Base-by-base conservation (phyloP, 2,329 filamentous ascomycete species). In the Fusarium sp. region DNA sequence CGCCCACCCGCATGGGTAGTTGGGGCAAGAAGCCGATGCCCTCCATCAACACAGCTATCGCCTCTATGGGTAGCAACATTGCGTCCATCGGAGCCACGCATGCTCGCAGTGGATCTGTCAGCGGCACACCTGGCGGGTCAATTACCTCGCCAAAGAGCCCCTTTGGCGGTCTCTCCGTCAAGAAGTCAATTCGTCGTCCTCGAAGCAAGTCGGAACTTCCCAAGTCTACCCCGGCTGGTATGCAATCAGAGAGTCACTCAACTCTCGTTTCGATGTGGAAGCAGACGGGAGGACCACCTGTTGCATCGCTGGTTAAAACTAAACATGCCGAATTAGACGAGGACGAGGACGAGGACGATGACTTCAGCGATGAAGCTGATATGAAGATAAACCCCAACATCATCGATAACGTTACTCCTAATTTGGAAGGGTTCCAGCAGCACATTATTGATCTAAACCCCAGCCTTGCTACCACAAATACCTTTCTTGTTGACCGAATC, bases 381-480 rank as follows among this genome's bases (percentile, higher is more conserved):
- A 75, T 88, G 61, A 85, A 82, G 43, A 83, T 85, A 71, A 86
- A 89, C 43, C 80, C 88, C 33, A 84, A 88, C 57, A 77, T 86
- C 13, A 85, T 87, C 29, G 86, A 91, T 64, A 81, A 84, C 9
- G 89, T 94, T 57, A 82, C 87, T 9, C 90, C 93, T 1, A 93
- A 86, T 15, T 77, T 88, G 21, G 84, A 88, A 57, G 93, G 93
- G 0, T 97, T 97, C 76, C 87, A 86, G 64, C 81, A 85, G 21
- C 90, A 96, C 70, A 84, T 94, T 15, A 77, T 87, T 41, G 82
- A 84, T 56, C 77, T 96, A 38, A 96, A 96, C 69, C 91, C 92
- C n/a, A 78, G 81, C 10, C 79, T 96, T 53, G 79, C 63, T 9
- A 80, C 81, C 9, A 81, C 70, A 4, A 82, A 84, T 67, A 76